phyloP scores from a whole-genome alignment of 2,329 filamentous ascomycete species.

The Talaromyces atroroseus region DNA sequence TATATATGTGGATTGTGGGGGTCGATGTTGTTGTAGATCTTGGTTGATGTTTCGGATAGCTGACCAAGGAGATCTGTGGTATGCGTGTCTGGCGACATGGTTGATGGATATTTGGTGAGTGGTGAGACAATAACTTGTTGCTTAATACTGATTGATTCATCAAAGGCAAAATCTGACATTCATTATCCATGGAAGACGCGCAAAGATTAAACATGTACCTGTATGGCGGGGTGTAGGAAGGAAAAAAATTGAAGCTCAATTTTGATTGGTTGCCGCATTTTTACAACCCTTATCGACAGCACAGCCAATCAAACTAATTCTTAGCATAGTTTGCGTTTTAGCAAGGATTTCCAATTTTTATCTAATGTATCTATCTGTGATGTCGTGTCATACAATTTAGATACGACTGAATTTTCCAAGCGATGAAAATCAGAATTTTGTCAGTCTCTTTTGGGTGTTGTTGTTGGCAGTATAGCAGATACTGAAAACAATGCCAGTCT shows the following conservation, averaged over 20 bases:
- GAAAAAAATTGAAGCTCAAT: not conserved
- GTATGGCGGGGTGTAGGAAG: not conserved
- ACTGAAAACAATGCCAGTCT: not conserved
- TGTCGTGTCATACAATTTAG: not conserved
- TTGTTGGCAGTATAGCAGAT: not conserved
- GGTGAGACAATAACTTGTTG: not conserved
- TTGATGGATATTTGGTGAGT: not conserved
- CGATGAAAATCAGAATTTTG: not conserved
- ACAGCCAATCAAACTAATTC: too few relatives aligned
- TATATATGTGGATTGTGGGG: conserved; percentile 39
- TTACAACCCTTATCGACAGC: not conserved
- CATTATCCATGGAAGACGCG: not conserved
- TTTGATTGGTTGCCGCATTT: not conserved
- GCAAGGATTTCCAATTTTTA: not conserved
- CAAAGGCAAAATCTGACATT: too few relatives aligned
- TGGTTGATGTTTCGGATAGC: not conserved
- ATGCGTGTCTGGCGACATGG: not conserved
- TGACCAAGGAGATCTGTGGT: not conserved
- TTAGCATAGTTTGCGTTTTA: too few relatives aligned
- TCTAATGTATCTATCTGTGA: not conserved
- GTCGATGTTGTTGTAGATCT: conserved; percentile 18
- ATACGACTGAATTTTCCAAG: not conserved
- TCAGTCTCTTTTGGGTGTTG: not conserved
- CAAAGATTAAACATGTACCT: not conserved
- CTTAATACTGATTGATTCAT: not conserved